phyloP scores from a whole-genome alignment of 805 yeast genomes.

The Candida koratica region DNA sequence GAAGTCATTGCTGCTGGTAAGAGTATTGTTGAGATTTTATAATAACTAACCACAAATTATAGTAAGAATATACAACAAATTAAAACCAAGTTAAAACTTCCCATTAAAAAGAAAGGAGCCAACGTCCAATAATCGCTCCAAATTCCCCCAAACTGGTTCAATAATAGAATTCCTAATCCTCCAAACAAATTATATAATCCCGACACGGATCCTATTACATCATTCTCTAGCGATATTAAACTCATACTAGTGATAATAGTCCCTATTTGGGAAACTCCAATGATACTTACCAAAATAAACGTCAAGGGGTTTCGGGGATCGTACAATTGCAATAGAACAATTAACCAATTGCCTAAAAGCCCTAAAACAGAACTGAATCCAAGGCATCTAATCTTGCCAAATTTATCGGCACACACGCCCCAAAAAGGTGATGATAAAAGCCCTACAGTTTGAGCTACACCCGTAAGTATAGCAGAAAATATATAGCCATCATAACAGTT shows the following conservation, averaged over 20 bases:
- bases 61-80: constrained; percentile 10
- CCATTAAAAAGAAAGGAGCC: constrained; percentile 56
- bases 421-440: constrained; percentile 60
- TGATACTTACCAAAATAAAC: constrained; percentile 37
- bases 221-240: constrained; percentile 28
- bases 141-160: constrained; percentile 60
- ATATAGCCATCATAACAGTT: constrained; percentile 60
- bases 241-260: constrained; percentile 62
- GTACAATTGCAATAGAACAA: constrained; percentile 21
- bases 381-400: constrained; percentile 28
- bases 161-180: constrained; percentile 59
- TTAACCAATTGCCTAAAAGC: constrained; percentile 36
- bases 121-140: constrained; percentile 55
- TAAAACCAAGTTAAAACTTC: constrained; percentile 31
- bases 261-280: constrained; percentile 63
- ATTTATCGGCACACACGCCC: constrained; percentile 53
- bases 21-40: constrained; percentile 32
- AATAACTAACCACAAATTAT: constrained; percentile 1
- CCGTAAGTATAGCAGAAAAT: constrained; percentile 64
- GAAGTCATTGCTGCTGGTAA: constrained; percentile 50
- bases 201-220: constrained; percentile 58
- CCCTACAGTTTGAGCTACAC: constrained; percentile 57
- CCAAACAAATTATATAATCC: constrained; percentile 70
- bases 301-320: constrained; percentile 36
- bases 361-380: constrained; percentile 42